Percentiles rank a stretch among this genome's conserved stretches.
Conservation (phyloP, 345 rosid species). For the Acer negundo region DNA sequence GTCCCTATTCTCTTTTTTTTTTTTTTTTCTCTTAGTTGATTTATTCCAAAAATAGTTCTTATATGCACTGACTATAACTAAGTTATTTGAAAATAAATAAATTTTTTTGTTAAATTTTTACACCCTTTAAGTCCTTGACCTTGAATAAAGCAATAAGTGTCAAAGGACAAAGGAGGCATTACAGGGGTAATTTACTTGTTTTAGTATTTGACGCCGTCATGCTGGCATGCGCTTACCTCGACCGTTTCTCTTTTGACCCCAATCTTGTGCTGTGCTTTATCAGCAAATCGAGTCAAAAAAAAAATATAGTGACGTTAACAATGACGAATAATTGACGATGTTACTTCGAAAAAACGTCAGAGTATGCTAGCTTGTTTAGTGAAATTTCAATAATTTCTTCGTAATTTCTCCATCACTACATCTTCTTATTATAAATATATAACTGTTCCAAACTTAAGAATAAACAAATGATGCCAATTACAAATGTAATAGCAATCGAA, state of each 20-base stretch:
- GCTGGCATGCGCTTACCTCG: neutral
- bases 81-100: neutral
- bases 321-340: neutral
- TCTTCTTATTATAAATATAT: neutral
- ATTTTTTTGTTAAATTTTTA: no score
- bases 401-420: neutral
- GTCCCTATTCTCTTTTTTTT: fast-evolving
- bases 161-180: neutral
- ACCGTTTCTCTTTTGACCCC: constrained; percentile 3
- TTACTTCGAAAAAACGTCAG: neutral
- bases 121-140: neutral
- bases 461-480: no score
- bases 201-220: neutral
- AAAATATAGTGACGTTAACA: neutral
- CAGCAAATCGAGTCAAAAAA: neutral
- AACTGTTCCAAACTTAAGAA: neutral
- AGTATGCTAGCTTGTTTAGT: neutral
- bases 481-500: neutral
- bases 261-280: no score
- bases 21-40: no score
- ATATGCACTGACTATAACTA: neutral
- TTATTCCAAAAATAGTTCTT: no score
- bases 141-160: neutral
- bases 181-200: neutral
- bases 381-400: neutral